Evolutionary conservation across 139 green algal genomes (phyloP), one percentile per base, ranked within the genome.

Genomic region (Chlorella sorokiniana): DNA sequence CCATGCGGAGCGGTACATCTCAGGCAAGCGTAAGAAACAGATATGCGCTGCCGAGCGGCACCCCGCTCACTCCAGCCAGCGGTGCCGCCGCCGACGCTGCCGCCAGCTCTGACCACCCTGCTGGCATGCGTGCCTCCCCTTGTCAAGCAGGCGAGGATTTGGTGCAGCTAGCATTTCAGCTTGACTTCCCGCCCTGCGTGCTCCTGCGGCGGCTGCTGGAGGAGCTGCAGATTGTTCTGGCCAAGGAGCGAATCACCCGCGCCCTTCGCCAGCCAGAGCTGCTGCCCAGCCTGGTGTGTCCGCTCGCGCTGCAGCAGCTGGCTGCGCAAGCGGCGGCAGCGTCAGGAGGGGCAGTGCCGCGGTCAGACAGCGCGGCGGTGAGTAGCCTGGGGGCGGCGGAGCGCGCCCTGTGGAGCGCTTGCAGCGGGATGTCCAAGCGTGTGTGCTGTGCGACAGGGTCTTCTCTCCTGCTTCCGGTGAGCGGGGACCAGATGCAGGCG

Each of bases 121-220:
- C 79, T 94, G 89, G 74, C 16, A 16, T 29, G 9, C 22, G 8
- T 11, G 3, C 7, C 22, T 51, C 35, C 38, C 18, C 25, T 44
- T 16, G 23, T n/a, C 4, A 85, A 20, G 44, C 64, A 62, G 94
- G 94, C 11, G 86, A 89, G 31, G 89, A 95, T 65, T 27, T 96
- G 3, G 78, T 97, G 31, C 52, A 84, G n/a, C 69, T 97, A 1
- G 83, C 80, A 9, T 86, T 81, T 10, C 74, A 85, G 9, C 81
- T 91, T 18, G 86, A 96, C 84, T 91, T 95, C 54, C 89, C 92
- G 14, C 91, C 93, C 14, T 96, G 92, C 86, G 89, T 94, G 44
- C 79, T 96, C 27, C 52, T 94, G 71, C 81, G 93, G 1, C 87
- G 87, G 16, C 79, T 96, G 83, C 82, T 92, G n/a, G 77, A 89